These are phyloP conservation scores for Zalaria sp. DNA, from an alignment of 2,329 filamentous ascomycete genomes.

Conservation along the genomic window DNA sequence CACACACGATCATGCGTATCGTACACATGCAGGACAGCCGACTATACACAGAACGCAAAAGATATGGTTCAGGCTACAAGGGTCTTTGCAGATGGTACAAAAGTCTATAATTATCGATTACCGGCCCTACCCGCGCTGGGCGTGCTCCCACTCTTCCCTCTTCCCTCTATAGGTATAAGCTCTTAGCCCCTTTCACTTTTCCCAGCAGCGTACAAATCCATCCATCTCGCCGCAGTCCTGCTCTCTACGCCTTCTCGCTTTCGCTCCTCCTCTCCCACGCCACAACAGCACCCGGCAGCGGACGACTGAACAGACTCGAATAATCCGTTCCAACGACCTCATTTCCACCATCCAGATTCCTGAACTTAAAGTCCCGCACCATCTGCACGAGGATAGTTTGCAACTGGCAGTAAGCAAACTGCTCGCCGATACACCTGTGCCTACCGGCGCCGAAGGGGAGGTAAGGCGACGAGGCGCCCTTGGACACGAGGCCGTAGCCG, in stretches of 20 bases:
- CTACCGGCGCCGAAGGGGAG: slow-evolving; percentile 87
- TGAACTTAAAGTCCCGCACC: slow-evolving; percentile 67
- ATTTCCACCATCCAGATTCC: slow-evolving; percentile 57
- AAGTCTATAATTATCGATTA: no score
- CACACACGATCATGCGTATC: no score
- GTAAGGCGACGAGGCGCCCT: slow-evolving; percentile 80
- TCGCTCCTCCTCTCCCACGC: slow-evolving; percentile 54
- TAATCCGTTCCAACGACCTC: slow-evolving; percentile 58
- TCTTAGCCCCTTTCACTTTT: no score
- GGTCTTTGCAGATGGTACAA: no score
- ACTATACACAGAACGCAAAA: no score
- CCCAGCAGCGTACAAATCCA: no score
- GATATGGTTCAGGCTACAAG: no score
- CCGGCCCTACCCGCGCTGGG: no score
- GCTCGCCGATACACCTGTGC: slow-evolving; percentile 91
- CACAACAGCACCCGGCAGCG: slow-evolving; percentile 38
- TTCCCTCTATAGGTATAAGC: no score
- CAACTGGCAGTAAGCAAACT: slow-evolving; percentile 87
- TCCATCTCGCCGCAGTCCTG: no score
- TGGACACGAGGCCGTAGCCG: slow-evolving; percentile 83
- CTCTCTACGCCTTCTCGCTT: slow-evolving; percentile 5
- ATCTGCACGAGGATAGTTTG: slow-evolving; percentile 69
- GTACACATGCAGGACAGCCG: no score
- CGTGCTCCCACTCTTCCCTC: no score
- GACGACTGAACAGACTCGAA: slow-evolving; percentile 35